Evolutionary conservation across 108 stramenopile genomes (phyloP).

Genomic region (Fistulifera solaris): DNA sequence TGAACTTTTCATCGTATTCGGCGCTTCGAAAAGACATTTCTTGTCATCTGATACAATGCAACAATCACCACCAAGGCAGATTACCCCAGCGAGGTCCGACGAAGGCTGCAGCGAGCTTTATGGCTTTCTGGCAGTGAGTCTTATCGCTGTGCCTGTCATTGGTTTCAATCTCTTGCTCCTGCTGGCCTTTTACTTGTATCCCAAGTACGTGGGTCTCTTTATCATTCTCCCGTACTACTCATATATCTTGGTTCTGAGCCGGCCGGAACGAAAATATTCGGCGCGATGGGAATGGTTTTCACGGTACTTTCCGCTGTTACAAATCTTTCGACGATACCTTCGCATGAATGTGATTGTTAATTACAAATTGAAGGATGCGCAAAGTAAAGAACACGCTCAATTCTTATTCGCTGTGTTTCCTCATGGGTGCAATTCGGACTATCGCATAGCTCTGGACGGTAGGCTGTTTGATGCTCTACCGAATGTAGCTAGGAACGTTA

Average conservation of each 20-base stretch:
- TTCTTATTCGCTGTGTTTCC: slow-evolving; percentile 29
- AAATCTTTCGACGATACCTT: slow-evolving; percentile 14
- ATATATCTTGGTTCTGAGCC: slow-evolving; percentile 8
- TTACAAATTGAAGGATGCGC: slow-evolving; percentile 1
- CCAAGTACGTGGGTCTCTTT: slow-evolving; percentile 14
- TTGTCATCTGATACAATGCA: too few species aligned
- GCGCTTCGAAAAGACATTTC: too few species aligned
- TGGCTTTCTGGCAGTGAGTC: slow-evolving; percentile 1
- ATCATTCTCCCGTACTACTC: slow-evolving; percentile 18
- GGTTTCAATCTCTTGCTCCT: neutral
- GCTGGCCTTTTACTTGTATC: slow-evolving; percentile 8
- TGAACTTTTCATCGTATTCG: too few species aligned
- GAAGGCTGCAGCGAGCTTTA: too few species aligned
- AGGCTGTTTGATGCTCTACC: slow-evolving; percentile 20
- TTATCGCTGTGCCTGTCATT: neutral
- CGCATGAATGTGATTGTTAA: slow-evolving; percentile 2
- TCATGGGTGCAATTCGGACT: slow-evolving; percentile 24
- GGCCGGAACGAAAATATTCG: slow-evolving; percentile 12
- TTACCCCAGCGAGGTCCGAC: too few species aligned
- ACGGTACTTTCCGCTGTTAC: slow-evolving; percentile 8
- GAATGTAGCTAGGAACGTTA: slow-evolving; percentile 19
- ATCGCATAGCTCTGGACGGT: slow-evolving; percentile 30
- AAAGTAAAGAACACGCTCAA: slow-evolving; percentile 17
- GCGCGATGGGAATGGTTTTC: slow-evolving; percentile 11
- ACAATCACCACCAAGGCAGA: too few species aligned